Base-by-base conservation (phyloP, 768 basidiomycete species). In the Clitopilus hobsonii region DNA sequence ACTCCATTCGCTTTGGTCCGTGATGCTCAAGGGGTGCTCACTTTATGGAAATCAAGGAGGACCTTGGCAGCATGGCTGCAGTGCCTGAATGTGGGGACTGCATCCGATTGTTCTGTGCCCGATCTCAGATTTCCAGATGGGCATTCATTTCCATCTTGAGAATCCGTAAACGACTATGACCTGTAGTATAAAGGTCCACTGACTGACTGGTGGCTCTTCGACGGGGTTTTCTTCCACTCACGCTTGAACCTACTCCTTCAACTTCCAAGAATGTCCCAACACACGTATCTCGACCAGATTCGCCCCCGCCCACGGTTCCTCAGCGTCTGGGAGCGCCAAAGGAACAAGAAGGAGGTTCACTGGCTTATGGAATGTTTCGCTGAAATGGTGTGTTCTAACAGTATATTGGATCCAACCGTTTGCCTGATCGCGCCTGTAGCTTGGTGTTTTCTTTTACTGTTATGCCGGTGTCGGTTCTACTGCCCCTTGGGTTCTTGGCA, bases 371-470 rank as follows among this genome's bases (percentile, higher is more conserved):
- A 89, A 64, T 74, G 80, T 59, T 69, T 86, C 36, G 85, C 85
- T 7, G 88, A 89, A 67, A 68, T 73, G 60, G 84, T 86, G 63
- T 64, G 67, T 64, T 6, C 1, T 27, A 53, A 30, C 20, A 26
- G n/a, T 2, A 51, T 18, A 18, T 49, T 18, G 29, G 8, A 20
- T 6, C 29, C 38, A 22, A 36, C 47, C 28, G 0, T n/a, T 13
- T 18, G 61, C 56, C 56, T 57, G 29, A 18, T 52, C 49, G 49
- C 28, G 32, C 18, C 52, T 28, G 16, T 56, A 85, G 84, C 52
- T 83, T 30, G 85, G 85, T 11, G 82, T 81, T 14, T 86, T 85
- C 65, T 68, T 88, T 57, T 86, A 84, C 61, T 75, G 77, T 23
- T 82, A 79, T 55, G 71, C 70, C n/a, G 82, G 81, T 51, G 67